Percentiles rank a stretch among this genome's conserved stretches.
Evolutionary conservation across 371 early-diverging fungal species (phyloP).

Genomic region (Chytridium lagenaria): DNA sequence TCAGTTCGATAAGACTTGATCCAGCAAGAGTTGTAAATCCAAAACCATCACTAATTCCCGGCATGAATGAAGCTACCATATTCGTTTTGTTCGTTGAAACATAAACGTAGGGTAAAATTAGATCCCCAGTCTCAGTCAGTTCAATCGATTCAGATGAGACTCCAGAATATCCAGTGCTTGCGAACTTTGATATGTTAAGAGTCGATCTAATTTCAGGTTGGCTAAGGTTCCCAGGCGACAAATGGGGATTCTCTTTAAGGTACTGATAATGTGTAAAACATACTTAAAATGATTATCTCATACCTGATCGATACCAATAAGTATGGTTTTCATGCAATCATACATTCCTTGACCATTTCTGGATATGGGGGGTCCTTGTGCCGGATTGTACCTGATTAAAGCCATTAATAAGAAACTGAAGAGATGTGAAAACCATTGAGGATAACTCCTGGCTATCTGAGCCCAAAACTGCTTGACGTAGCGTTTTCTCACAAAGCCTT

Average conservation of each 20-base stretch:
- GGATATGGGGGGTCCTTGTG: neutral
- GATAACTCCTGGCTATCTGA: neutral
- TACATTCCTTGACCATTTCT: constrained; percentile 8
- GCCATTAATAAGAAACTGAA: neutral
- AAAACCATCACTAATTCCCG: neutral
- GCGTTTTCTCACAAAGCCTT: neutral
- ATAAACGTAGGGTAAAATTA: neutral
- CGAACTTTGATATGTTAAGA: neutral
- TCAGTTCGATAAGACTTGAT: neutral
- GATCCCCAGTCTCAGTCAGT: neutral
- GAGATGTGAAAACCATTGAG: neutral
- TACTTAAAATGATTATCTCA: neutral
- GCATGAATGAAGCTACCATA: neutral
- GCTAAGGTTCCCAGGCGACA: neutral
- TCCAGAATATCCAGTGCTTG: constrained; percentile 9
- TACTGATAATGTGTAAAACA: neutral
- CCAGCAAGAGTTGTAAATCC: neutral
- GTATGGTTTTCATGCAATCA: constrained; percentile 24
- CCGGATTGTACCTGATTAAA: neutral
- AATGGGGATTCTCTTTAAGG: neutral
- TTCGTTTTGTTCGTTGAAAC: neutral
- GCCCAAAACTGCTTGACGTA: constrained; percentile 7
- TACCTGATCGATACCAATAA: constrained; percentile 22
- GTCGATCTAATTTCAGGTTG: neutral
- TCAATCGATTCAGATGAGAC: constrained; percentile 3